Evolutionary conservation across 2,329 filamentous ascomycete species (phyloP).

Genomic region (Fusarium devonianum): DNA sequence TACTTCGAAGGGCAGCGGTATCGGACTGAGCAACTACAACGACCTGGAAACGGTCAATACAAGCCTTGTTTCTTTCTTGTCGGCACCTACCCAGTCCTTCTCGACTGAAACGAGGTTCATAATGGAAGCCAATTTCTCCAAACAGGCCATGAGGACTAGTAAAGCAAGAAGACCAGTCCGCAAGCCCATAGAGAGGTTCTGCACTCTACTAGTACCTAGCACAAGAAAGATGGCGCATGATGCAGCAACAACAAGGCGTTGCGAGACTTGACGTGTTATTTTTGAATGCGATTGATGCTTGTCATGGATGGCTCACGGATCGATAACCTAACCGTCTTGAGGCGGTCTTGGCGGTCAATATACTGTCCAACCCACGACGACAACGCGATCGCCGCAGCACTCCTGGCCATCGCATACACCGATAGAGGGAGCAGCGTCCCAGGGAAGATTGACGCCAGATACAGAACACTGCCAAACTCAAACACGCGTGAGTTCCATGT

Average conservation of each 20-base stretch:
- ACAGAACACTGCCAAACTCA: conserved; percentile 68
- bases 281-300: neutral
- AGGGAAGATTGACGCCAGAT: conserved; percentile 62
- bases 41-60: conserved; percentile 34
- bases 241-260: conserved; percentile 54
- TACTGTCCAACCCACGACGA: conserved; percentile 64
- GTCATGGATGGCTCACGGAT: conserved; percentile 48
- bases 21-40: conserved; percentile 40
- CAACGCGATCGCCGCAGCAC: conserved; percentile 63
- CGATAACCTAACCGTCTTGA: conserved; percentile 59
- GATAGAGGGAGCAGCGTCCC: conserved; percentile 71
- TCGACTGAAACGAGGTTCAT: conserved; percentile 74
- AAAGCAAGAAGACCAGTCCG: conserved; percentile 44
- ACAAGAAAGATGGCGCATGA: conserved; percentile 57
- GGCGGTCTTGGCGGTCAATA: conserved; percentile 63
- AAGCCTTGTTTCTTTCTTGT: neutral
- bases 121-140: conserved; percentile 72
- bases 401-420: conserved; percentile 71
- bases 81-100: conserved; percentile 68
- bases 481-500: conserved; percentile 71
- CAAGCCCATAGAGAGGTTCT: conserved; percentile 5
- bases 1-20: conserved; percentile 29
- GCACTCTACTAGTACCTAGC: conserved; percentile 19
- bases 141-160: conserved; percentile 63
- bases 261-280: conserved; percentile 40